Percentiles rank a stretch among this genome's conserved stretches.
Conservation (phyloP, 1,284 basidiomycete species). For the Heterobasidion irregulare region DNA sequence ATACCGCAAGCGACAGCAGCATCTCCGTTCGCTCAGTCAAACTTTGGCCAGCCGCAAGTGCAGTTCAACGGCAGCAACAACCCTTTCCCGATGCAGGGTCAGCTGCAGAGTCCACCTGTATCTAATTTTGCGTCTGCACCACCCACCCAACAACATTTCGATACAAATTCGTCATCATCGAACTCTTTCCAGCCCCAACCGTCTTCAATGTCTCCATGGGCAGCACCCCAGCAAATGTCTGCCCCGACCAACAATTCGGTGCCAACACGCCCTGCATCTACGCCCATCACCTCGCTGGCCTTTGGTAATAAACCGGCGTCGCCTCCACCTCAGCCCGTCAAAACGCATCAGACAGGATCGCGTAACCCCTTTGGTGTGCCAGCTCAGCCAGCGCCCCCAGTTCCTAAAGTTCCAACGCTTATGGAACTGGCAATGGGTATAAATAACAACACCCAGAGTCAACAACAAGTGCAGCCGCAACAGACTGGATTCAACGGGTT, state of each 20-base stretch:
- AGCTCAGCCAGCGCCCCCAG: slow-evolving; percentile 54
- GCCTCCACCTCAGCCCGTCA: slow-evolving; percentile 51
- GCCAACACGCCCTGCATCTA: slow-evolving; percentile 59
- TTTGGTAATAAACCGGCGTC: slow-evolving; percentile 23
- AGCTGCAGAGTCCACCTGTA: slow-evolving; percentile 2
- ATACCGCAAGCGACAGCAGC: slow-evolving; percentile 40
- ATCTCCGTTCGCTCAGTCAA: slow-evolving; percentile 23
- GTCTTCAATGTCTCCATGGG: slow-evolving; percentile 4
- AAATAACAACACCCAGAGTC: slow-evolving; percentile 15
- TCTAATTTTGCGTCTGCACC: slow-evolving; percentile 14
- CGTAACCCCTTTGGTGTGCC: slow-evolving; percentile 91
- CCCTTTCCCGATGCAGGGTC: slow-evolving; percentile 19
- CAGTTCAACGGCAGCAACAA: slow-evolving; percentile 16
- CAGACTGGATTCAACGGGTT: slow-evolving; percentile 8
- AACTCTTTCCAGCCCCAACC: slow-evolving; percentile 12
- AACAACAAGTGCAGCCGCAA: slow-evolving; percentile 22
- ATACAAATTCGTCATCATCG: slow-evolving; percentile 11
- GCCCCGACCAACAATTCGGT: slow-evolving; percentile 1
- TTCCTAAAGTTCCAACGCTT: slow-evolving; percentile 73
- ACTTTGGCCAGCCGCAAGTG: neutral
- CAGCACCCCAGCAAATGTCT: neutral
- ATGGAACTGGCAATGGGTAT: slow-evolving; percentile 68
- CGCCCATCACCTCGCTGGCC: slow-evolving; percentile 38
- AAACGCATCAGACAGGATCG: slow-evolving; percentile 87
- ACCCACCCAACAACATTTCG: slow-evolving; percentile 5